Conservation (phyloP, 2,329 filamentous ascomycete species). For the Aspergillus sp. region DNA sequence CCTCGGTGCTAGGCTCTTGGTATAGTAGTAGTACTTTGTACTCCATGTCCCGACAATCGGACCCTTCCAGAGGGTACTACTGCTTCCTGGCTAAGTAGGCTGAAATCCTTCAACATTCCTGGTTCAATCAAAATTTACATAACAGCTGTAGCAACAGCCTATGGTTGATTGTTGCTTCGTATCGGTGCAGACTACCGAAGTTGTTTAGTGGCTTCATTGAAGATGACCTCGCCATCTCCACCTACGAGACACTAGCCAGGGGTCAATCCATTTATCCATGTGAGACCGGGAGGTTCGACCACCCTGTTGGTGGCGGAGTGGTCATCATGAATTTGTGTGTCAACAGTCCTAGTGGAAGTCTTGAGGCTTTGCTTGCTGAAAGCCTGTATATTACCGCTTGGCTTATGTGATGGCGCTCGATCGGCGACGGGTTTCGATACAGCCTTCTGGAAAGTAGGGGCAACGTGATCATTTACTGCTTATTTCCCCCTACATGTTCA, state of each 20-base stretch:
- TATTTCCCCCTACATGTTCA: background rate
- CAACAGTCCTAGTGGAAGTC: background rate
- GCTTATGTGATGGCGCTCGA: background rate
- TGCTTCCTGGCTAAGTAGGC: no score
- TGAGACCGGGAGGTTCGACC: background rate
- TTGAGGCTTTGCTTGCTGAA: background rate
- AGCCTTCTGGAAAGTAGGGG: slow-evolving; percentile 9
- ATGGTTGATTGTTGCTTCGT: background rate
- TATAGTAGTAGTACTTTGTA: background rate
- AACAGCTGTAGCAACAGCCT: background rate
- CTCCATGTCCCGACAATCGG: background rate
- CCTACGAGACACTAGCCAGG: background rate
- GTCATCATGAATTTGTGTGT: background rate
- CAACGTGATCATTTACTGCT: background rate
- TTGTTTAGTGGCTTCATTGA: background rate
- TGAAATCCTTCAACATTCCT: background rate
- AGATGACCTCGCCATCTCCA: background rate
- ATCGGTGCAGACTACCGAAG: background rate
- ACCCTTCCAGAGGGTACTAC: background rate
- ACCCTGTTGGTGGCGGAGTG: background rate
- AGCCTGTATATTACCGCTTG: background rate
- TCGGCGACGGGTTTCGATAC: slow-evolving; percentile 8
- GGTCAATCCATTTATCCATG: background rate
- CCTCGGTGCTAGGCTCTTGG: background rate
- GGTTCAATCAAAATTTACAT: background rate